Base-by-base conservation (phyloP, 73 alveolate genomes). In the Halteria grandinella region DNA sequence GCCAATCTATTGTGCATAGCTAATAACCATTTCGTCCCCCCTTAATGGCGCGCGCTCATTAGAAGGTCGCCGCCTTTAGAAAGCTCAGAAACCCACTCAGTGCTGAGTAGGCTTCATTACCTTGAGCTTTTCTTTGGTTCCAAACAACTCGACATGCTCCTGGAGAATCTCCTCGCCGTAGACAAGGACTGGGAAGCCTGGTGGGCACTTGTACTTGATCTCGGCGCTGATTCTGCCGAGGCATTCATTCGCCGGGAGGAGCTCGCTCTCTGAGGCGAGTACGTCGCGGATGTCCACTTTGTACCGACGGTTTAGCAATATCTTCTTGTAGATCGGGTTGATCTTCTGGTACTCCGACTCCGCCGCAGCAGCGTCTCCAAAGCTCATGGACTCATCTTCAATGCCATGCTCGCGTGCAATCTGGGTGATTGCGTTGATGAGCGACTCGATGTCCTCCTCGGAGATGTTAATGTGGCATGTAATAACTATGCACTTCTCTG, bases 141-240 rank as follows among this genome's bases (percentile, higher is more conserved):
- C 33, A 69, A 69, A 34, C 51, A 48, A n/a, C 53, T 37, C 31
- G 77, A 79, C 79, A 55, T 78, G 55, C 23, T 55, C 73, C 41
- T 52, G 53, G 29, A 55, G 73, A 0, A 60, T 60, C 14, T 52
- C 36, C 20, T 52, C 52, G 31, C 69, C 52, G 45, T 52, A 69
- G 33, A 51, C 60, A 12, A 50, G 15, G n/a, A 63, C 64, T n/a
- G 62, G 74, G 48, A 69, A 53, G 23, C 69, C 69, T 53, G 69
- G 69, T 4, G 69, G 69, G 24, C 69, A 53, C 7, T 25, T 25
- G 17, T 53, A 53, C 69, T 53, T 53, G 43, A 53, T 53, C 29
- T 53, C 69, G 6, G 69, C 37, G 17, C 69, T 53, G 4, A 53
- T 53, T 20, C 24, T 53, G 6, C 69, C 69, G 6, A 53, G 69